These are phyloP conservation scores for Helianthus tuberosus DNA, from an alignment of 129 eudicot genomes.

Conservation along the genomic window DNA sequence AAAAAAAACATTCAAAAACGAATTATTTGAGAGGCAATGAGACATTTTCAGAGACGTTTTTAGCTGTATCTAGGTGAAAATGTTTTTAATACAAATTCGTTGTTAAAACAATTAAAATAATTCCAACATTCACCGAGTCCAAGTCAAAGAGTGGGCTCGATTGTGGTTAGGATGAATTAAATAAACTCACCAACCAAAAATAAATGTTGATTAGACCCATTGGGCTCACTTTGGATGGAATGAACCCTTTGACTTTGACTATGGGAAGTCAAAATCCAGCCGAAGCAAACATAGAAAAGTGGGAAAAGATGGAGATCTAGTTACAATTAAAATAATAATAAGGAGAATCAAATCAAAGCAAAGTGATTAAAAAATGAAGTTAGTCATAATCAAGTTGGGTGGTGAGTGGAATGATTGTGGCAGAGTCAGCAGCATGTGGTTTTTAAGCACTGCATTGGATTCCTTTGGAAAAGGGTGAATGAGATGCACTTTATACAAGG, in stretches of 20 bases:
- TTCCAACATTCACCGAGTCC: constrained; percentile 22
- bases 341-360: constrained; percentile 53
- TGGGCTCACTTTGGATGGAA: constrained; percentile 11
- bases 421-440: constrained; percentile 62
- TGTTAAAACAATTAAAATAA: background rate
- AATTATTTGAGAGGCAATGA: too few species aligned
- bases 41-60: too few species aligned
- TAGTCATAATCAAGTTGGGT: constrained; percentile 40
- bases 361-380: constrained; percentile 38
- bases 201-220: constrained; percentile 6
- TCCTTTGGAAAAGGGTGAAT: constrained; percentile 30
- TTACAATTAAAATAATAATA: constrained; percentile 14
- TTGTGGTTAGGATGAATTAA: constrained; percentile 18
- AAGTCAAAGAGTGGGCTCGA: constrained; percentile 34
- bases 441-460: constrained; percentile 34
- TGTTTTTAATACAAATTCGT: background rate
- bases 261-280: constrained; percentile 30
- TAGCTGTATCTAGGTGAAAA: too few species aligned
- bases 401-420: constrained; percentile 43
- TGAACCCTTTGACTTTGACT: constrained; percentile 38
- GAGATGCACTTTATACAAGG: constrained; percentile 27
- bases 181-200: constrained; percentile 13
- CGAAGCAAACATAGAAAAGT: constrained; percentile 27
- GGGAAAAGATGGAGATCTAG: constrained; percentile 38
- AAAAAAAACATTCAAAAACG: too few species aligned